Evolutionary conservation across 495 filamentous ascomycete genomes (phyloP).

Genomic region (Schizothecium vesticola): DNA sequence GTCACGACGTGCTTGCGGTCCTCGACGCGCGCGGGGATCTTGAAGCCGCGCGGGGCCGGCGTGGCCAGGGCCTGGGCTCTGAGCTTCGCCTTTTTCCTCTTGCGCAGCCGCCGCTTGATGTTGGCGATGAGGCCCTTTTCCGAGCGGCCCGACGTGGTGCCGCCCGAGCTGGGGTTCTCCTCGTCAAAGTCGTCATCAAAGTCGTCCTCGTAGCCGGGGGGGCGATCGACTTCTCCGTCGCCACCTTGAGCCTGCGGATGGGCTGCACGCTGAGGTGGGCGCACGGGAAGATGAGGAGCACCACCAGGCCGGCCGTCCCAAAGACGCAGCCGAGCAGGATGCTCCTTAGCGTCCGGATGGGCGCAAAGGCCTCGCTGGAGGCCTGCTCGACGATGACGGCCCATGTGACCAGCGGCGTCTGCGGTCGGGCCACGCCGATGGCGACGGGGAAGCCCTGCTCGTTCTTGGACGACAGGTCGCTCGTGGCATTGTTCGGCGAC

Average conservation of each 20-base stretch:
- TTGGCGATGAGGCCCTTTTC: constrained; percentile 34
- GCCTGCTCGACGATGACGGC: constrained; percentile 74
- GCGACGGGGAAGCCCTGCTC: constrained; percentile 61
- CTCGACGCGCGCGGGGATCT: constrained; percentile 76
- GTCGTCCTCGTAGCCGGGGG: constrained; percentile 55
- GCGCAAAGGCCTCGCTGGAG: constrained; percentile 64
- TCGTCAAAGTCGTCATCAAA: constrained; percentile 37
- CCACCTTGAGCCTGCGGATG: constrained; percentile 68
- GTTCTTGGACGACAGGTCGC: constrained; percentile 60
- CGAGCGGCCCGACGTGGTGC: constrained; percentile 31
- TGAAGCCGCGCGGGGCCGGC: constrained; percentile 55
- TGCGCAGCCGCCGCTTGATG: constrained; percentile 32
- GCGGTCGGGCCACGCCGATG: constrained; percentile 64
- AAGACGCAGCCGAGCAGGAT: constrained; percentile 82
- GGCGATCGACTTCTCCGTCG: constrained; percentile 69
- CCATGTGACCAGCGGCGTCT: constrained; percentile 67
- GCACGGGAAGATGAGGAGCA: constrained; percentile 65
- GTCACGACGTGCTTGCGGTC: constrained; percentile 69
- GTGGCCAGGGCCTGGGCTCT: constrained; percentile 40
- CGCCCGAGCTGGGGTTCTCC: constrained; percentile 38
- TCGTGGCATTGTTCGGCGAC: constrained; percentile 55
- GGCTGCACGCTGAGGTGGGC: constrained; percentile 76
- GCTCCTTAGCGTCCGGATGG: constrained; percentile 64
- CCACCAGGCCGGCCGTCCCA: constrained; percentile 63
- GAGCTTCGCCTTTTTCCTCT: constrained; percentile 18